These are phyloP conservation scores for Dichotomocladium elegans DNA, from an alignment of 371 early-diverging fungal genomes.

Conservation along the genomic window DNA sequence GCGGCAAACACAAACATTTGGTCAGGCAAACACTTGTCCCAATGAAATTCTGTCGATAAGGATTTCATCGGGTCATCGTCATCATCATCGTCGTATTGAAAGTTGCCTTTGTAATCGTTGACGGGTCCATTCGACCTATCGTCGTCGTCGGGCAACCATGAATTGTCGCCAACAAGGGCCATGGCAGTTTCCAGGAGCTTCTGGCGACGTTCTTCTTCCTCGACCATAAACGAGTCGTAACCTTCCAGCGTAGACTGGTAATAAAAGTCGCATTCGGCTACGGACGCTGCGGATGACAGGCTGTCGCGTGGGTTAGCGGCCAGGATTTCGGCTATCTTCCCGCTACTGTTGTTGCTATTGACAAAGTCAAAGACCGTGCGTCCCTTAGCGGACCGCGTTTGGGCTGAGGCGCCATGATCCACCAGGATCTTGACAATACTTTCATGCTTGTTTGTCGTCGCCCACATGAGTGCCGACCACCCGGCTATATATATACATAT, in stretches of 20 bases:
- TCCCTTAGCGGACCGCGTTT: constrained; percentile 68
- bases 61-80: constrained; percentile 11
- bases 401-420: constrained; percentile 73
- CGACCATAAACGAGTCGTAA: constrained; percentile 39
- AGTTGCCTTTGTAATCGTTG: constrained; percentile 15
- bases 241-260: constrained; percentile 37
- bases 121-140: no score
- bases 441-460: constrained; percentile 80
- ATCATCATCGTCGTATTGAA: constrained; percentile 20
- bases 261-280: constrained; percentile 46
- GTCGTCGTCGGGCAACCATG: constrained; percentile 8
- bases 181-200: constrained; percentile 31
- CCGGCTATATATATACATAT: constrained; percentile 65
- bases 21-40: constrained; percentile 74
- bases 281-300: constrained; percentile 40
- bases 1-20: constrained; percentile 87
- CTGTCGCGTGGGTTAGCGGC: constrained; percentile 52
- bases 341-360: constrained; percentile 27
- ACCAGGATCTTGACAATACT: constrained; percentile 68
- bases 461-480: constrained; percentile 94
- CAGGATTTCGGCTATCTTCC: constrained; percentile 56
- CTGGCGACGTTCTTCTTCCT: constrained; percentile 41
- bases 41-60: constrained; percentile 55
- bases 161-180: constrained; percentile 15
- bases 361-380: constrained; percentile 77